Percentiles rank a stretch among this genome's conserved stretches.
Conservation (phyloP, 1,139 yeast species). For the Komagataea norvegica region DNA sequence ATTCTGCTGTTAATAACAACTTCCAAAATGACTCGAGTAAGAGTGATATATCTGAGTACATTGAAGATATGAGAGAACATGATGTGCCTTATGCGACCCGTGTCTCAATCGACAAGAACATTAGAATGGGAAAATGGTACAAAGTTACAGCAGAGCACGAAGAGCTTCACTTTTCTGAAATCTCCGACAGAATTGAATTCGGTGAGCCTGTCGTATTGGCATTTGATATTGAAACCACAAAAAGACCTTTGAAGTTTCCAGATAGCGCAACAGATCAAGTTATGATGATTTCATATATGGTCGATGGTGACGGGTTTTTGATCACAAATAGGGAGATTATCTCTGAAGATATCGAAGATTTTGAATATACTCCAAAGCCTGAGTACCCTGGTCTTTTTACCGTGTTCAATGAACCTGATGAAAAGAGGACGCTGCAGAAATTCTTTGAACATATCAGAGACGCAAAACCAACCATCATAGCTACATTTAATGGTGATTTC, state of each 20-base stretch:
- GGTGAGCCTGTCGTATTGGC: conserved; percentile 98
- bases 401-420: conserved; percentile 86
- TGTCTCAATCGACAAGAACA: conserved; percentile 80
- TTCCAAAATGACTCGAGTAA: conserved; percentile 30
- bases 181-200: conserved; percentile 77
- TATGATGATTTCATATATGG: conserved; percentile 99
- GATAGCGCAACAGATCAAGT: conserved; percentile 89
- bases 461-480: conserved; percentile 86
- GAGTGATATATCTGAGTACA: conserved; percentile 48
- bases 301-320: conserved; percentile 92
- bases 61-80: conserved; percentile 83
- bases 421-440: conserved; percentile 63
- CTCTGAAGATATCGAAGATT: conserved; percentile 91
- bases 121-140: conserved; percentile 97
- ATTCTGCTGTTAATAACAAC: conserved; percentile 48
- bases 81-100: conserved; percentile 97
- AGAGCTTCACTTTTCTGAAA: conserved; percentile 51
- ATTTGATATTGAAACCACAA: conserved; percentile 96
- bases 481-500: conserved; percentile 96
- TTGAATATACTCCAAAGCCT: conserved; percentile 95
- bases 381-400: conserved; percentile 91
- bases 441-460: conserved; percentile 92
- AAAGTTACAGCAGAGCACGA: conserved; percentile 64
- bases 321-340: conserved; percentile 94
- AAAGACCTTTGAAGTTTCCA: conserved; percentile 94